Percentiles rank a stretch among this genome's conserved stretches.
Conservation (phyloP, 2,329 filamentous ascomycete genomes). For the Penicillium nordicum region DNA sequence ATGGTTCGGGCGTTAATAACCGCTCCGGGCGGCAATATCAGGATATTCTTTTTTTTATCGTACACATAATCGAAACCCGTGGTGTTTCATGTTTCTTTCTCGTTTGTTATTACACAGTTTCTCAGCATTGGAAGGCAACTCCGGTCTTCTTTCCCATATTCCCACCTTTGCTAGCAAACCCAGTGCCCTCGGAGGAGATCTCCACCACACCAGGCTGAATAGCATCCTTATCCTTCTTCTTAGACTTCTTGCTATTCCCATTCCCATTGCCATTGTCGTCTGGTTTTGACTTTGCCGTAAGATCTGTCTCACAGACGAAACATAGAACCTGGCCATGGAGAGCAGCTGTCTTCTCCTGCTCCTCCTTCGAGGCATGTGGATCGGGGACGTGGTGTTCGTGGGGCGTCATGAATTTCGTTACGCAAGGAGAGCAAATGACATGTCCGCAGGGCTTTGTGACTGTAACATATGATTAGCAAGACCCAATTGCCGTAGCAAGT, state of each 20-base stretch:
- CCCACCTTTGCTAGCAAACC: slow-evolving; percentile 82
- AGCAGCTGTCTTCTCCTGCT: slow-evolving; percentile 35
- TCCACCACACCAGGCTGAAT: slow-evolving; percentile 71
- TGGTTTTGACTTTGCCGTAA: slow-evolving; percentile 50
- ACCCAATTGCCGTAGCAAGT: not conserved
- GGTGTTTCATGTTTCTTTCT: not conserved
- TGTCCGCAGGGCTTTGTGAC: slow-evolving; percentile 87
- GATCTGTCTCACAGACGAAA: slow-evolving; percentile 80
- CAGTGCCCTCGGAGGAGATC: slow-evolving; percentile 82
- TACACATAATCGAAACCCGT: slow-evolving; percentile 4
- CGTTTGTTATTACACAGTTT: not conserved
- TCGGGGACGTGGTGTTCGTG: slow-evolving; percentile 46
- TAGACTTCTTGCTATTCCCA: slow-evolving; percentile 32
- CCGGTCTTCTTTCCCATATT: slow-evolving; percentile 76
- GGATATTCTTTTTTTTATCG: slow-evolving; percentile 11
- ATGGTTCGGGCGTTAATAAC: slow-evolving; percentile 25
- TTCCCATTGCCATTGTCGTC: slow-evolving; percentile 12
- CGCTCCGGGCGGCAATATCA: slow-evolving; percentile 11
- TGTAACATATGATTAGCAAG: slow-evolving; percentile 19
- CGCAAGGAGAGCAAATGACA: slow-evolving; percentile 81
- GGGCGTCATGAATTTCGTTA: slow-evolving; percentile 74
- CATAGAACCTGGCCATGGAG: slow-evolving; percentile 58
- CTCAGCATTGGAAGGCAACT: slow-evolving; percentile 77
- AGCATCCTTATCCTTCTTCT: slow-evolving; percentile 48
- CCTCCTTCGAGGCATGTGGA: slow-evolving; percentile 58